Percentiles rank a stretch among this genome's conserved stretches.
Evolutionary conservation across 352 stramenopile genomes (phyloP).

Genomic region (Globisporangium iwayamae): DNA sequence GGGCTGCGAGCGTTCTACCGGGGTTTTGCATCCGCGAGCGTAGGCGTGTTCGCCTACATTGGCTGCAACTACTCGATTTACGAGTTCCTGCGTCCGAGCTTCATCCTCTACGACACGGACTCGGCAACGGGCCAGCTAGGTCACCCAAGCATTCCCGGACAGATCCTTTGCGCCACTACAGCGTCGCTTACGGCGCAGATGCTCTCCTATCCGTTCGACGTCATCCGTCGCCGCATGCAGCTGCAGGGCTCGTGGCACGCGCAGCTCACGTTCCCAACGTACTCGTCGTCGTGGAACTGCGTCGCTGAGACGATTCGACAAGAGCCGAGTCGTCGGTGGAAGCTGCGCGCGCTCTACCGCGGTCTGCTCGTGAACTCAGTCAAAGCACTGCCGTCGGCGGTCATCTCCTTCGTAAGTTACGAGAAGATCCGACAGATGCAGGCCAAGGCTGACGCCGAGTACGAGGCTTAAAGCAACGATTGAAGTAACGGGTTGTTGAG

Average conservation of each 20-base stretch:
- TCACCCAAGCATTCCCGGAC: constrained; percentile 64
- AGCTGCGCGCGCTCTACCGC: constrained; percentile 57
- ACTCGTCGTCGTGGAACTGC: constrained; percentile 71
- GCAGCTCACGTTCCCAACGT: constrained; percentile 59
- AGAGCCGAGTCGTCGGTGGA: constrained; percentile 18
- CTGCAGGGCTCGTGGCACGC: constrained; percentile 67
- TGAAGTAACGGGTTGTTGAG: not conserved
- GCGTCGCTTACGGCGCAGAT: constrained; percentile 71
- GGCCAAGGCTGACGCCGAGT: constrained; percentile 27
- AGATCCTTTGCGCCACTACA: constrained; percentile 73
- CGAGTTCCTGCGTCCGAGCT: constrained; percentile 74
- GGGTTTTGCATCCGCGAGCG: constrained; percentile 61
- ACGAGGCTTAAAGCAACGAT: constrained; percentile 11
- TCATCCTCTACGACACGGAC: constrained; percentile 74
- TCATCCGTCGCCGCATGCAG: constrained; percentile 78
- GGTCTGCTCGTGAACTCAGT: constrained; percentile 72
- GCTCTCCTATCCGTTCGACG: constrained; percentile 77
- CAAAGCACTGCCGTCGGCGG: constrained; percentile 61
- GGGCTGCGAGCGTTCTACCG: constrained; percentile 65
- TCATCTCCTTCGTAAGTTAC: constrained; percentile 81
- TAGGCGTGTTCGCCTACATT: constrained; percentile 82
- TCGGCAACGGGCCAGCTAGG: constrained; percentile 46
- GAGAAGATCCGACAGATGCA: constrained; percentile 71
- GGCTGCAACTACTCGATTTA: constrained; percentile 84
- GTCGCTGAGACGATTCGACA: constrained; percentile 45